A percentile compares a stretch with the other conserved stretches of the same genome.
phyloP scores from a whole-genome alignment of 495 filamentous ascomycete species.

The Aspergillus egyptiacus region DNA sequence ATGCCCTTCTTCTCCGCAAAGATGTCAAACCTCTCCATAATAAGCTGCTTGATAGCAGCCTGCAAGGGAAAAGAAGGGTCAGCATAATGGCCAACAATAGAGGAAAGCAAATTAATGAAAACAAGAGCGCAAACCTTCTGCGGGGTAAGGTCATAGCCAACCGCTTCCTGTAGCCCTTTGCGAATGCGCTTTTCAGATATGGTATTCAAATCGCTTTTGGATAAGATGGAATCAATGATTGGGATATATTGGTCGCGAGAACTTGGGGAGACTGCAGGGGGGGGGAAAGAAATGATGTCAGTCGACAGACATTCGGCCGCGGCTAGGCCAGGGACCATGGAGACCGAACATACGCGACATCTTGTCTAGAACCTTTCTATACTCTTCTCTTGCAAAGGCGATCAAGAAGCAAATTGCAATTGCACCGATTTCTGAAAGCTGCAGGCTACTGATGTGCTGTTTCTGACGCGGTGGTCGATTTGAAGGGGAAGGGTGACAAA shows the following conservation, averaged over 20 bases:
- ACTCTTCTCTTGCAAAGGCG: background rate
- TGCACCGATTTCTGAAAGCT: constrained; percentile 9
- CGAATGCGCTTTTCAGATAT: constrained; percentile 91
- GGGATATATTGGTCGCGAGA: constrained; percentile 62
- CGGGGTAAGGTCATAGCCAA: constrained; percentile 74
- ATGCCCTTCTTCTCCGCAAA: constrained; percentile 48
- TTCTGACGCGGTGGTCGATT: constrained; percentile 1
- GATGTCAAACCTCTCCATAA: constrained; percentile 85
- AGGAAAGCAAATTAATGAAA: too few species aligned
- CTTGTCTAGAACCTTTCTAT: constrained; percentile 14
- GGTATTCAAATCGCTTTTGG: constrained; percentile 74
- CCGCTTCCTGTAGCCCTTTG: constrained; percentile 68
- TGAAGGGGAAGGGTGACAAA: constrained; percentile 15
- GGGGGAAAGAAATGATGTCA: constrained; percentile 21
- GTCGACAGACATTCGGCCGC: constrained; percentile 19
- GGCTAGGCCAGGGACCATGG: constrained; percentile 10
- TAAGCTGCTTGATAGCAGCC: constrained; percentile 75
- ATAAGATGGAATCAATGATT: constrained; percentile 90
- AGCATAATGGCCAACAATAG: too few species aligned
- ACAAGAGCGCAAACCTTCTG: constrained; percentile 66
- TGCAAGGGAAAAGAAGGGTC: constrained; percentile 29
- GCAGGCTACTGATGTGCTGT: background rate
- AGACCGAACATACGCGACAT: constrained; percentile 41
- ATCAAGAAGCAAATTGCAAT: constrained; percentile 6
- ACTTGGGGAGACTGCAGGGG: constrained; percentile 56